phyloP scores from a whole-genome alignment of 371 early-diverging fungal species.

The Capillidium rhysosporum region DNA sequence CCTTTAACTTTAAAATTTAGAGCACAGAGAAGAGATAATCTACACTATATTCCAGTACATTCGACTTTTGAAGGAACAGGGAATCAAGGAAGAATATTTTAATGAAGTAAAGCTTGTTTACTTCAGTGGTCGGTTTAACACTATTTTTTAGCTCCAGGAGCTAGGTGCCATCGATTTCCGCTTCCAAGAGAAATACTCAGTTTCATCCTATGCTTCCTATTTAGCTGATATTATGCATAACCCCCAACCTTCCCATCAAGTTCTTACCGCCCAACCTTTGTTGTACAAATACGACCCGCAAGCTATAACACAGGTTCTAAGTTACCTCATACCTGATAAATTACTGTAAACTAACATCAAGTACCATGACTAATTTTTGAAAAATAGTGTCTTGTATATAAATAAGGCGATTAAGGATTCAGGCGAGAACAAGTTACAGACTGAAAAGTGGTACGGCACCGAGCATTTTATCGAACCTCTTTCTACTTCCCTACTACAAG shows the following conservation, averaged over 20 bases:
- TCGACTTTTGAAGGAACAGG: slow-evolving; percentile 38
- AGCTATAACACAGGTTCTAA: slow-evolving; percentile 26
- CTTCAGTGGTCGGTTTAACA: not conserved
- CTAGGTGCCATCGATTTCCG: slow-evolving; percentile 50
- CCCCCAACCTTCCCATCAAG: slow-evolving; percentile 37
- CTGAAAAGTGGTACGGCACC: slow-evolving; percentile 63
- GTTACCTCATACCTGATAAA: slow-evolving; percentile 39
- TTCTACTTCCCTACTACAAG: slow-evolving; percentile 20
- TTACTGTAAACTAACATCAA: slow-evolving; percentile 16
- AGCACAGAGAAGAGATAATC: slow-evolving; percentile 53
- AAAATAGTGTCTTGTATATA: not conserved
- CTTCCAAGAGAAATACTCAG: slow-evolving; percentile 61
- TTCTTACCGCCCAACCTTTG: slow-evolving; percentile 47
- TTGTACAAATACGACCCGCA: slow-evolving; percentile 34
- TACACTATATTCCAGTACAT: slow-evolving; percentile 76
- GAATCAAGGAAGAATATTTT: slow-evolving; percentile 55
- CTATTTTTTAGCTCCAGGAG: slow-evolving; percentile 18
- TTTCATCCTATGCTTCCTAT: slow-evolving; percentile 34
- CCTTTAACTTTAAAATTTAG: slow-evolving; percentile 11
- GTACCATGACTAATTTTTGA: not conserved
- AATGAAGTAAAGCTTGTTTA: slow-evolving; percentile 27
- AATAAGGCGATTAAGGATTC: not conserved
- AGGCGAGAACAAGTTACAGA: slow-evolving; percentile 10
- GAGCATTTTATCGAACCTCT: slow-evolving; percentile 53
- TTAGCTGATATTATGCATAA: slow-evolving; percentile 44